Evolutionary conservation across 1,139 yeast species (phyloP).

Genomic region (Kodamaea ohmeri): DNA sequence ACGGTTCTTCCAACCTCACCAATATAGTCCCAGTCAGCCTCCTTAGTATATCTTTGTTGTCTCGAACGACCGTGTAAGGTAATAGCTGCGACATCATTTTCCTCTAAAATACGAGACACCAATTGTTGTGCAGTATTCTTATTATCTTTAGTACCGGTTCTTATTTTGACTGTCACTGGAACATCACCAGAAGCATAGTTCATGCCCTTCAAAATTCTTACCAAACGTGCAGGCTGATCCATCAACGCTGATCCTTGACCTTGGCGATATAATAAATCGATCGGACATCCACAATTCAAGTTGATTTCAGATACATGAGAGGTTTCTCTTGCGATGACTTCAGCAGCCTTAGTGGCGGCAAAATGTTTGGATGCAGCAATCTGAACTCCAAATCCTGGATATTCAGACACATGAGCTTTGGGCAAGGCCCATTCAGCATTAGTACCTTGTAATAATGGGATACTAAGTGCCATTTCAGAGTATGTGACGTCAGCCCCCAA

Average conservation of each 20-base stretch:
- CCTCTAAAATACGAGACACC: constrained; percentile 66
- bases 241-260: constrained; percentile 95
- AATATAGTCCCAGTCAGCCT: constrained; percentile 92
- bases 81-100: constrained; percentile 84
- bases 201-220: constrained; percentile 84
- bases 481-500: constrained; percentile 93
- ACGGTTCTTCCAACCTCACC: constrained; percentile 69
- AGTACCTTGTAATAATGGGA: constrained; percentile 84
- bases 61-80: constrained; percentile 95
- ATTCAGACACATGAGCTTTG: constrained; percentile 78
- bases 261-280: constrained; percentile 82
- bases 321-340: constrained; percentile 59
- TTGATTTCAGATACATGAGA: constrained; percentile 71
- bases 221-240: constrained; percentile 82
- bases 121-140: constrained; percentile 82
- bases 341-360: constrained; percentile 92
- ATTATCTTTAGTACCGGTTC: constrained; percentile 86
- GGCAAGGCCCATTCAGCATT: constrained; percentile 98
- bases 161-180: constrained; percentile 86
- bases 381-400: constrained; percentile 91
- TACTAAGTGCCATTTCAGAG: constrained; percentile 89
- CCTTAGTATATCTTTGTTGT: constrained; percentile 88
- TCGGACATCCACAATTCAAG: constrained; percentile 96
- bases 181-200: constrained; percentile 82
- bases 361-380: constrained; percentile 89